Conservation (phyloP, 306 rosid species). For the Cucumis melo region DNA sequence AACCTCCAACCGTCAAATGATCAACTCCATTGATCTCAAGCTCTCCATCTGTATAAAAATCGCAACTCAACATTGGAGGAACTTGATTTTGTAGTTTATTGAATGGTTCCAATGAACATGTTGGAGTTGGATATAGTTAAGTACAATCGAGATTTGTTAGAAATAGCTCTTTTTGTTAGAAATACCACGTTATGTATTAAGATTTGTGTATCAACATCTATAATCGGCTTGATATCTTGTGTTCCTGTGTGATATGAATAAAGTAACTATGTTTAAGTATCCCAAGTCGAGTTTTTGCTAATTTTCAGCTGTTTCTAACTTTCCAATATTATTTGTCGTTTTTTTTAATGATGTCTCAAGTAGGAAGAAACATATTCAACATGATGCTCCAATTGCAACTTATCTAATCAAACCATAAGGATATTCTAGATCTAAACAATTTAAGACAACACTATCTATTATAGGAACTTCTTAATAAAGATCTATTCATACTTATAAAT, state of each 20-base stretch:
- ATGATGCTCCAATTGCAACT: background rate
- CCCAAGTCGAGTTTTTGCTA: background rate
- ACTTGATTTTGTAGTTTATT: slow-evolving; percentile 18
- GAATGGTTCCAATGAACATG: slow-evolving; percentile 54
- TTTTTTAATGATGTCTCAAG: background rate
- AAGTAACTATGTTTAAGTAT: background rate
- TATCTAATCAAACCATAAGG: background rate
- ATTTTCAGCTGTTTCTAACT: background rate
- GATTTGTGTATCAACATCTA: background rate
- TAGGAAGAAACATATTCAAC: background rate
- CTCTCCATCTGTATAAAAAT: background rate
- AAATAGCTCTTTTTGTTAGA: background rate
- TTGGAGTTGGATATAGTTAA: slow-evolving; percentile 3
- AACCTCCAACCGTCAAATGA: background rate
- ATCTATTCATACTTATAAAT: too few species aligned
- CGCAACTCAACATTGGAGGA: slow-evolving; percentile 44
- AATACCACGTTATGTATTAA: background rate
- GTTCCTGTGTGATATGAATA: background rate
- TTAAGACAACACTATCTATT: too few species aligned
- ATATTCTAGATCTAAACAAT: too few species aligned
- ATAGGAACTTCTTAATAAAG: too few species aligned
- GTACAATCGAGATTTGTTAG: background rate
- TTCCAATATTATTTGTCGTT: background rate
- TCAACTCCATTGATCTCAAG: background rate
- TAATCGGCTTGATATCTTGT: background rate